Percentiles rank a stretch among this genome's conserved stretches.
phyloP scores from a whole-genome alignment of 208 protist genomes.

The Leishmania tarentolae region DNA sequence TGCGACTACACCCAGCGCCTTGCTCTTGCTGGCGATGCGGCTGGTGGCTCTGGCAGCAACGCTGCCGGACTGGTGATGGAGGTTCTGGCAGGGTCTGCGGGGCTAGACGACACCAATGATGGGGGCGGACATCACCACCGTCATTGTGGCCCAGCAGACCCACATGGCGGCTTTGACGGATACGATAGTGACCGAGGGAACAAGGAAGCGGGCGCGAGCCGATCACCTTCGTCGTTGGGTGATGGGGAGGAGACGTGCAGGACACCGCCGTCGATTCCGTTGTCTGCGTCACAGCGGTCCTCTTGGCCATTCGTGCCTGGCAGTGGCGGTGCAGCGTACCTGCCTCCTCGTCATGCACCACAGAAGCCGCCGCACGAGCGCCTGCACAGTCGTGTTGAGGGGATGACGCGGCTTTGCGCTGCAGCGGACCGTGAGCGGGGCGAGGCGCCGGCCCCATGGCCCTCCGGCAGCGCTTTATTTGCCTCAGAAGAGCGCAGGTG shows the following conservation, averaged over 20 bases:
- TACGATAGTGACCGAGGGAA: neutral
- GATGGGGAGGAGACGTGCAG: neutral
- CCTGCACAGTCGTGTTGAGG: neutral
- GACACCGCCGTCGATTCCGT: constrained; percentile 7
- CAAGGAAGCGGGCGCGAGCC: neutral
- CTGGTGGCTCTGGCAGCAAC: neutral
- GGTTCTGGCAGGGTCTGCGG: neutral
- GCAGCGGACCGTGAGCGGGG: neutral
- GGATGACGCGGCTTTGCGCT: neutral
- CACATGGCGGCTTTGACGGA: neutral
- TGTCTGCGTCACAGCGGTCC: constrained; percentile 8
- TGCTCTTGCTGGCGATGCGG: neutral
- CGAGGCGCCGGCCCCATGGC: neutral
- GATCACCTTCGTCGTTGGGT: neutral
- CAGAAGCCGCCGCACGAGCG: neutral
- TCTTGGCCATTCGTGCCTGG: constrained; percentile 2
- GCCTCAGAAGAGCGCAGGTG: neutral
- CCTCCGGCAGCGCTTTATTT: neutral
- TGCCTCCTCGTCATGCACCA: neutral
- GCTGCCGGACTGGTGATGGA: neutral
- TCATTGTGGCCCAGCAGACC: neutral
- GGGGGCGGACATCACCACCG: neutral
- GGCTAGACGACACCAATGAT: neutral
- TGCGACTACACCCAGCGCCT: neutral
- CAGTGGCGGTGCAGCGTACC: constrained; percentile 5